phyloP scores from a whole-genome alignment of 805 yeast genomes.

The Saccharomyces cerevisiae region DNA sequence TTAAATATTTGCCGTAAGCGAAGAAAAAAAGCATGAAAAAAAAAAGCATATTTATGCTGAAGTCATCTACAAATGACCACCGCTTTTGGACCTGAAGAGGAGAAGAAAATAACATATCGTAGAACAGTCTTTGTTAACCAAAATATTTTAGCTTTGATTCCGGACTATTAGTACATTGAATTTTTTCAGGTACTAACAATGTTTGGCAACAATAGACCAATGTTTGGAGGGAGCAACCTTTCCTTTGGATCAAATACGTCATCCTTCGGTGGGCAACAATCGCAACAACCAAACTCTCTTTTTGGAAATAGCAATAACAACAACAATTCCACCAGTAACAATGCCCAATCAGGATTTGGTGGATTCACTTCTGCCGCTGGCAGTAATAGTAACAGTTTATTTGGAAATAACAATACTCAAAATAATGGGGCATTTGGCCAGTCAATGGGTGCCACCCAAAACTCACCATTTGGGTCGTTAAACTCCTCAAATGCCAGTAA shows the following conservation, averaged over 20 bases:
- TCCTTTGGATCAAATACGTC: conserved; percentile 18
- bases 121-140: not conserved
- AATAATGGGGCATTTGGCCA: conserved; percentile 27
- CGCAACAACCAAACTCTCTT: conserved; percentile 23
- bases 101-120: not conserved
- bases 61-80: not conserved
- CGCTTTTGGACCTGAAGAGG: not conserved
- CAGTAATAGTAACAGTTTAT: conserved; percentile 12
- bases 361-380: conserved; percentile 23
- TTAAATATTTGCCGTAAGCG: not conserved
- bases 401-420: conserved; percentile 11
- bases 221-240: conserved; percentile 23
- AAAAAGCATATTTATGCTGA: not conserved
- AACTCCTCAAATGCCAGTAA: conserved; percentile 5
- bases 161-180: not conserved
- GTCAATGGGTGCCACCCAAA: conserved; percentile 15
- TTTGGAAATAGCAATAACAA: conserved; percentile 23
- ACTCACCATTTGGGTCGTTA: conserved; percentile 16
- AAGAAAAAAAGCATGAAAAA: not conserved
- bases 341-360: conserved; percentile 30
- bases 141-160: not conserved
- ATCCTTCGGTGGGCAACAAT: conserved; percentile 16
- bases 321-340: conserved; percentile 11
- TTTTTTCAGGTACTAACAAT: conserved; percentile 1
- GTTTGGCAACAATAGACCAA: conserved; percentile 24